Conservation (phyloP, 768 basidiomycete species). For the Suillus plorans region DNA sequence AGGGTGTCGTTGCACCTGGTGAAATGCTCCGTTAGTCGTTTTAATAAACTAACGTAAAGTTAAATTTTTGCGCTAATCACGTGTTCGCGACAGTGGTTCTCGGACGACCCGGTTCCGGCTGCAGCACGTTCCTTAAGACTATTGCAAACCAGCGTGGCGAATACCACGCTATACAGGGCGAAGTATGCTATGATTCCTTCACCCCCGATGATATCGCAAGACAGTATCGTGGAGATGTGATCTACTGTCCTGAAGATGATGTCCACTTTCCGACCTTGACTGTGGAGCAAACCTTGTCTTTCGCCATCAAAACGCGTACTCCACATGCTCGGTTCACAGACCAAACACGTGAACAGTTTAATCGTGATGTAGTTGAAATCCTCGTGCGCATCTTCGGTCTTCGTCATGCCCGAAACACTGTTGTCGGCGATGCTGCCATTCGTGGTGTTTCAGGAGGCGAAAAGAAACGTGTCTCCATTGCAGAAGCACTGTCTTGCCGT, state of each 20-base stretch:
- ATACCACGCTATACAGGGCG: conserved; percentile 55
- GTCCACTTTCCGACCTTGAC: conserved; percentile 81
- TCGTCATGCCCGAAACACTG: conserved; percentile 67
- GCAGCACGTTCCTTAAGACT: conserved; percentile 81
- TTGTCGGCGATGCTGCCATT: conserved; percentile 78
- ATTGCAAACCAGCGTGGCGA: conserved; percentile 75
- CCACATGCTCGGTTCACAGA: not conserved
- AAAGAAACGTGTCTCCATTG: conserved; percentile 81
- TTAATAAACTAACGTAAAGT: not conserved
- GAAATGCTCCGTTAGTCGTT: conserved; percentile 65
- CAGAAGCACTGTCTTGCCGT: conserved; percentile 82
- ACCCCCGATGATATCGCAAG: conserved; percentile 72
- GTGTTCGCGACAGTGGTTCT: conserved; percentile 46
- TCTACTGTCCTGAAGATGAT: conserved; percentile 63
- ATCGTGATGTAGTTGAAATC: conserved; percentile 36
- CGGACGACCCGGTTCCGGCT: conserved; percentile 83
- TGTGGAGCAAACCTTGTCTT: conserved; percentile 73
- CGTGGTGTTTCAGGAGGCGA: conserved; percentile 76
- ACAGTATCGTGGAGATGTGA: conserved; percentile 75
- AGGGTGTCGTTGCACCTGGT: conserved; percentile 57
- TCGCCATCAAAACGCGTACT: conserved; percentile 71
- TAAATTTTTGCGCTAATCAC: not conserved
- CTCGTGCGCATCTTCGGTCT: conserved; percentile 75
- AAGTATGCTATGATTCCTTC: conserved; percentile 79
- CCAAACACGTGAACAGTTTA: not conserved